Evolutionary conservation across 176 grass and related monocot species (phyloP).

Genomic region (Carex parvula): DNA sequence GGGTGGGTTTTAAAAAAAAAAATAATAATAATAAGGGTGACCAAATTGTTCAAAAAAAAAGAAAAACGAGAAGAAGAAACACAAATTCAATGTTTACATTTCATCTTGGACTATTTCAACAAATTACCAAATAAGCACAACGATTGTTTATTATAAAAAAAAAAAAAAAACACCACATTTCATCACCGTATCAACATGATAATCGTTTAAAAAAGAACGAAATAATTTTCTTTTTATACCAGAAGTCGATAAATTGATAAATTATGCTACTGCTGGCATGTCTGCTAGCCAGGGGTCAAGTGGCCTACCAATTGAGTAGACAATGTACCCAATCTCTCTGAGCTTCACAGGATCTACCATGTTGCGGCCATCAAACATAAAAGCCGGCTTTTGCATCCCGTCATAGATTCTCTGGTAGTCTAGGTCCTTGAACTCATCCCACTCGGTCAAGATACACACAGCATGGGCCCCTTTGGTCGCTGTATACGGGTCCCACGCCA

Average conservation of each 20-base stretch:
- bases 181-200: neutral
- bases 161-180: neutral
- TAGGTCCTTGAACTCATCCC: slow-evolving; percentile 74
- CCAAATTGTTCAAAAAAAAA: neutral
- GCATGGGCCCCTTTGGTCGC: slow-evolving; percentile 66
- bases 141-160: neutral
- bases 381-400: slow-evolving; percentile 85
- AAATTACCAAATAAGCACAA: neutral
- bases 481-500: slow-evolving; percentile 70
- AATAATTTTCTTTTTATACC: slow-evolving; percentile 2
- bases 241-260: neutral
- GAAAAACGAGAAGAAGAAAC: too few relatives aligned
- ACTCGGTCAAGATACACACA: slow-evolving; percentile 79
- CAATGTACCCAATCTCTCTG: slow-evolving; percentile 83
- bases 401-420: slow-evolving; percentile 82
- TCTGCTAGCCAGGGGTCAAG: slow-evolving; percentile 80
- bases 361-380: slow-evolving; percentile 76
- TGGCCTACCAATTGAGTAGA: slow-evolving; percentile 80
- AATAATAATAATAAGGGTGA: neutral
- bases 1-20: neutral
- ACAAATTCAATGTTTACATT: neutral
- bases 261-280: slow-evolving; percentile 57
- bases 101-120: neutral
- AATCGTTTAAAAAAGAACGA: neutral
- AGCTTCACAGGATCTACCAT: slow-evolving; percentile 57